Conservation (phyloP, 768 basidiomycete genomes). For the Lyophyllum decastes region DNA sequence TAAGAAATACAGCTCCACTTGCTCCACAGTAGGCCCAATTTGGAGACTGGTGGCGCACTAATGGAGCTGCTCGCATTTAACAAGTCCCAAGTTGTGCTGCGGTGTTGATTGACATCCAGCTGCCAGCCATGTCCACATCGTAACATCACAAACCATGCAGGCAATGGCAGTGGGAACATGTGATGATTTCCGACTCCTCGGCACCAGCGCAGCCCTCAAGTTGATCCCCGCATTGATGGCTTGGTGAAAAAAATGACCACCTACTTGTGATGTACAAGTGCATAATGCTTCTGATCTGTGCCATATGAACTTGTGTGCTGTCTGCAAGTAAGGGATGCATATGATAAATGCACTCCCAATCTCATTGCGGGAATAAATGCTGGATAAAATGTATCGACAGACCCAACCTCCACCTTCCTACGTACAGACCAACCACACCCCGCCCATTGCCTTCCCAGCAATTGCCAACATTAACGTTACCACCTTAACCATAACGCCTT, state of each 20-base stretch:
- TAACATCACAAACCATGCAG: background rate
- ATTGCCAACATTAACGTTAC: background rate
- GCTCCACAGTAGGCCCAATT: background rate
- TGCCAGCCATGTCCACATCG: background rate
- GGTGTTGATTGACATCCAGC: background rate
- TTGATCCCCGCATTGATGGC: background rate
- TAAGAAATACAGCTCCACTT: no score
- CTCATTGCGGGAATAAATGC: conserved; percentile 13
- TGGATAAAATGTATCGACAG: conserved; percentile 14
- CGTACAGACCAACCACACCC: background rate
- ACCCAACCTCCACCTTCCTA: background rate
- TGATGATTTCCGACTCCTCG: background rate
- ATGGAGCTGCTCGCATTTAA: background rate
- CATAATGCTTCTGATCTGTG: background rate
- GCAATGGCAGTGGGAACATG: background rate
- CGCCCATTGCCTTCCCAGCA: no score
- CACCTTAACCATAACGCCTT: conserved; percentile 11
- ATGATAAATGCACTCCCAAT: conserved; percentile 10
- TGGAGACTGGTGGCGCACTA: background rate
- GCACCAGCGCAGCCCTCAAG: background rate
- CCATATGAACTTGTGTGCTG: background rate
- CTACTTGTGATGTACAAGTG: no score
- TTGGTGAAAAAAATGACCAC: no score
- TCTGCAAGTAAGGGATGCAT: no score
- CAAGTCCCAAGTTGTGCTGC: background rate